A percentile compares a stretch with the other conserved stretches of the same genome.
These are phyloP conservation scores for Chrysophaeum taylorii DNA, from an alignment of 352 stramenopile species.

Conservation along the genomic window DNA sequence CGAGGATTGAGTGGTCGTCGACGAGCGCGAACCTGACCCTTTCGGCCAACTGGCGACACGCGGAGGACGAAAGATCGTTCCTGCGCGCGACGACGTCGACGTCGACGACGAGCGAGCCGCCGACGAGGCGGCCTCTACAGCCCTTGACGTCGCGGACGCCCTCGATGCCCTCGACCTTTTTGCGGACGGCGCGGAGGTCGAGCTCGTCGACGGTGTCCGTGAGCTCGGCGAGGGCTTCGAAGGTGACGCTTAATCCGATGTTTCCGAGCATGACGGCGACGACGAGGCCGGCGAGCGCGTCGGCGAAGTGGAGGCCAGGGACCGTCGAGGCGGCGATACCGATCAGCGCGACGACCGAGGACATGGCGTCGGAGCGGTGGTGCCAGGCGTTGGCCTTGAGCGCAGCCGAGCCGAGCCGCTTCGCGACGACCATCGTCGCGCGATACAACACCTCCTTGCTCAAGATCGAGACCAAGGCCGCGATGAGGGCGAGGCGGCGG, in stretches of 20 bases:
- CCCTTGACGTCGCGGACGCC: background rate
- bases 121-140: background rate
- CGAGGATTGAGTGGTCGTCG: background rate
- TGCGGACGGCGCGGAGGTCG: background rate
- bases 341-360: slow-evolving; percentile 58
- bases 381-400: slow-evolving; percentile 96
- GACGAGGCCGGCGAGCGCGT: background rate
- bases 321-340: slow-evolving; percentile 47
- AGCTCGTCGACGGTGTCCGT: background rate
- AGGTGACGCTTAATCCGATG: background rate
- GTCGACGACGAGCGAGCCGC: background rate
- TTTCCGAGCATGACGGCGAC: background rate
- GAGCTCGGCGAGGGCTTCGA: background rate
- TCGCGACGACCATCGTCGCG: slow-evolving; percentile 76
- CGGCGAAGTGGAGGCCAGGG: slow-evolving; percentile 25
- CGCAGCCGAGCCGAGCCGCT: slow-evolving; percentile 77
- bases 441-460: slow-evolving; percentile 86
- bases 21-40: background rate
- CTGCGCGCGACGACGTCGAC: background rate
- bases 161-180: background rate
- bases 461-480: slow-evolving; percentile 59
- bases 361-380: slow-evolving; percentile 63
- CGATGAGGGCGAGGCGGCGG: too few relatives aligned
- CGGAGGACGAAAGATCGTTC: background rate
- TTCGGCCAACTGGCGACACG: background rate